A percentile compares a stretch with the other conserved stretches of the same genome.
Evolutionary conservation across 2,329 filamentous ascomycete genomes (phyloP).

Genomic region (Tricladium varicosporioides): DNA sequence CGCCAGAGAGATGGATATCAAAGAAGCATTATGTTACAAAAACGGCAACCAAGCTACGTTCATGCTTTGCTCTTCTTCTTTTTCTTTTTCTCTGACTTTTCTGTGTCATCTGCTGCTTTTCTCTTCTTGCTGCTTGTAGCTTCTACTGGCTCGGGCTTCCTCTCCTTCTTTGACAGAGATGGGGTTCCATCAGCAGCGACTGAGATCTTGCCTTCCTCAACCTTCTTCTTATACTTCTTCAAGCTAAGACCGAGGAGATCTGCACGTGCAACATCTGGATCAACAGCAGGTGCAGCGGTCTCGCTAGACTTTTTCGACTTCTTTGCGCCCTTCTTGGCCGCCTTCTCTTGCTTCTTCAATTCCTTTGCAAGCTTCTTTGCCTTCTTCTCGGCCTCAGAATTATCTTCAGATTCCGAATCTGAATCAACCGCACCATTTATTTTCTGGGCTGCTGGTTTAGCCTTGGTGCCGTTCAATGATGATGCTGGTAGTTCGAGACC

Average conservation of each 20-base stretch:
- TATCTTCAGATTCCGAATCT: slow-evolving; percentile 18
- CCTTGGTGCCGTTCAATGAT: slow-evolving; percentile 24
- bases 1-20: slow-evolving; percentile 10
- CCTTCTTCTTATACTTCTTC: slow-evolving; percentile 76
- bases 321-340: slow-evolving; percentile 26
- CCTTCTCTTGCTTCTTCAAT: slow-evolving; percentile 37
- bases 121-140: slow-evolving; percentile 64
- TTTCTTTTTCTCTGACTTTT: slow-evolving; percentile 57
- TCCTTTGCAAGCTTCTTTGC: slow-evolving; percentile 33
- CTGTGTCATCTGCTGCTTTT: slow-evolving; percentile 59
- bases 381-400: slow-evolving; percentile 34
- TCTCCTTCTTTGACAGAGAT: slow-evolving; percentile 56
- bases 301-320: slow-evolving; percentile 40
- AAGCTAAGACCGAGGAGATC: slow-evolving; percentile 67
- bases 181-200: slow-evolving; percentile 64
- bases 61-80: slow-evolving; percentile 49
- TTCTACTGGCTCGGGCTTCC: slow-evolving; percentile 29
- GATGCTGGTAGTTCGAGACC: slow-evolving; percentile 19
- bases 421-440: background rate
- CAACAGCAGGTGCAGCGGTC: slow-evolving; percentile 41
- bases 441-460: background rate
- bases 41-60: slow-evolving; percentile 14
- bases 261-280: slow-evolving; percentile 50
- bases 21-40: slow-evolving; percentile 27
- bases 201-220: slow-evolving; percentile 71